Conservation (phyloP, 306 rosid species). For the Sindora glabra region DNA sequence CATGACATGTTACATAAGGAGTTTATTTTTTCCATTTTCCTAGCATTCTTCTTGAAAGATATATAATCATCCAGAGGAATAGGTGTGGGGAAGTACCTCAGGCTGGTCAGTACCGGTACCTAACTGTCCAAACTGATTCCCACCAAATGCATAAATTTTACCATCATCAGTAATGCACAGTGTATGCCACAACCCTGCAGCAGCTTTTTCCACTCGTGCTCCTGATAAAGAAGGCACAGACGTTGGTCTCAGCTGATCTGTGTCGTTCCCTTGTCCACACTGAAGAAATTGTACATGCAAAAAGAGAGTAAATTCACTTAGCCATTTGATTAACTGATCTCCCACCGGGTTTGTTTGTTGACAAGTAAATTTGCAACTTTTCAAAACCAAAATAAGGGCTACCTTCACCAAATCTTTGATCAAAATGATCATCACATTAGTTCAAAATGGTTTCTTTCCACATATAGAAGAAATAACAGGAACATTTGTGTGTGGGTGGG, state of each 20-base stretch:
- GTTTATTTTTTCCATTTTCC: not conserved
- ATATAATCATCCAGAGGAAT: too few species aligned
- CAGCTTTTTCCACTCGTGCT: slow-evolving; percentile 40
- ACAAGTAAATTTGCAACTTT: too few species aligned
- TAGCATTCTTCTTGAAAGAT: not conserved
- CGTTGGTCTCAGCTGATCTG: slow-evolving; percentile 71
- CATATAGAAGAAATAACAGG: too few species aligned
- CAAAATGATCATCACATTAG: too few species aligned
- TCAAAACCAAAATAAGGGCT: too few species aligned
- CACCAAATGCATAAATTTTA: slow-evolving; percentile 63
- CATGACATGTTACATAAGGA: too few species aligned
- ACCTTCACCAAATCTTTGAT: too few species aligned
- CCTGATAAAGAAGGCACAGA: slow-evolving; percentile 52
- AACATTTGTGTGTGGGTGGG: too few species aligned
- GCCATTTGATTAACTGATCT: too few species aligned
- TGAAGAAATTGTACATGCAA: slow-evolving; percentile 11
- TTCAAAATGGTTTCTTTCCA: too few species aligned
- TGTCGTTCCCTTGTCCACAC: slow-evolving; percentile 80
- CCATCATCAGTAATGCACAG: slow-evolving; percentile 62
- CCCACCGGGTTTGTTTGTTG: too few species aligned
- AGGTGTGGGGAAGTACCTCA: slow-evolving; percentile 39
- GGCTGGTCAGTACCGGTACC: slow-evolving; percentile 71
- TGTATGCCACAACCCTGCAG: slow-evolving; percentile 95
- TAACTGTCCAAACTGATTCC: slow-evolving; percentile 90
- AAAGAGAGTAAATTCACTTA: too few species aligned